These are phyloP conservation scores for Fraxinus albicans DNA, from an alignment of 305 asterid species.

Conservation along the genomic window DNA sequence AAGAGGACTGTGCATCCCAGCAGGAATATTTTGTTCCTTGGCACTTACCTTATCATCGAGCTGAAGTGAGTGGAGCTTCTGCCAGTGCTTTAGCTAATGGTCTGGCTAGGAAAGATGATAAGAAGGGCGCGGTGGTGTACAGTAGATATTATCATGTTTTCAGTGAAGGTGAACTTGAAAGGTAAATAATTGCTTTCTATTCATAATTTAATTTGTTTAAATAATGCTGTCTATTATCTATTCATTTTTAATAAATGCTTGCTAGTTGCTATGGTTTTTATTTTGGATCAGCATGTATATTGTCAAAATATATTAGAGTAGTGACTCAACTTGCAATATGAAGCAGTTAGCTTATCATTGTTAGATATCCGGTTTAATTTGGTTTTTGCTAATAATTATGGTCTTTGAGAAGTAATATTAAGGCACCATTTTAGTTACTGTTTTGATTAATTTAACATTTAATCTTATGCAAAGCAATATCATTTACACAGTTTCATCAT, in stretches of 20 bases:
- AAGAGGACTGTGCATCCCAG: conserved; percentile 35
- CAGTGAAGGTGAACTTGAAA: conserved; percentile 97
- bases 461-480: neutral
- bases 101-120: conserved; percentile 89
- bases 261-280: neutral
- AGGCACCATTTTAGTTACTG: neutral
- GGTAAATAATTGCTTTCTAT: conserved; percentile 36
- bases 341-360: neutral
- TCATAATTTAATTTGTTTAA: neutral
- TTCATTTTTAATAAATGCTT: neutral
- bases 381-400: neutral
- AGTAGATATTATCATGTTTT: conserved; percentile 93
- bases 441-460: neutral
- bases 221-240: neutral
- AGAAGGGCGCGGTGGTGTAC: conserved; percentile 88
- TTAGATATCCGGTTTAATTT: neutral
- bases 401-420: neutral
- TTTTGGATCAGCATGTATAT: neutral
- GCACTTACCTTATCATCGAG: conserved; percentile 97
- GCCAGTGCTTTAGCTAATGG: conserved; percentile 78
- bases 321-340: neutral
- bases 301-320: neutral
- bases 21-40: conserved; percentile 96
- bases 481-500: neutral
- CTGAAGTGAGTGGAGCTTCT: conserved; percentile 90